A percentile compares a stretch with the other conserved stretches of the same genome.
These are phyloP conservation scores for Allodekkera sacchari DNA, from an alignment of 805 yeast species.

Conservation along the genomic window DNA sequence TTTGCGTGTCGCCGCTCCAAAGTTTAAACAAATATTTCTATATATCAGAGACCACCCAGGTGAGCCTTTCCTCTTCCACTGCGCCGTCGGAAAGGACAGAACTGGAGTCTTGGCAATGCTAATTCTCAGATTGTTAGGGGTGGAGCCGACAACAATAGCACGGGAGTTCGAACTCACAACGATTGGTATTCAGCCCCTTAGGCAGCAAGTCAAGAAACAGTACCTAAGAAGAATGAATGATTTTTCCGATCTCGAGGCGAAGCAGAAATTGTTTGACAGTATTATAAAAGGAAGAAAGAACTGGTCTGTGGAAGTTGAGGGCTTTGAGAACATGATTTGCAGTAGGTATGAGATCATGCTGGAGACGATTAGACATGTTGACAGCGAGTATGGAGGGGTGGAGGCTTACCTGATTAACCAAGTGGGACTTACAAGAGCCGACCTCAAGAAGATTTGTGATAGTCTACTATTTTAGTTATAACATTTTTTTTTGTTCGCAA, in stretches of 20 bases:
- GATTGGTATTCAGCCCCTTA: conserved; percentile 49
- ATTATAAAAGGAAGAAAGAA: conserved; percentile 12
- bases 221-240: conserved; percentile 25
- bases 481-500: no score
- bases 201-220: conserved; percentile 28
- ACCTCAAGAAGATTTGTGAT: conserved; percentile 13
- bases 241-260: conserved; percentile 12
- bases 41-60: conserved; percentile 47
- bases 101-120: conserved; percentile 72
- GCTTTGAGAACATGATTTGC: conserved; percentile 52
- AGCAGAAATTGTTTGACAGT: conserved; percentile 15
- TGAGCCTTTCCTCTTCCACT: conserved; percentile 56
- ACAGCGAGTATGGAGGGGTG: conserved; percentile 46
- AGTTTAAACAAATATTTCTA: conserved; percentile 43
- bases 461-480: conserved; percentile 1
- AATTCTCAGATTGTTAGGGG: conserved; percentile 53
- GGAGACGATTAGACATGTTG: conserved; percentile 46
- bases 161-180: conserved; percentile 74
- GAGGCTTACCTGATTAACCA: conserved; percentile 34
- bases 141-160: conserved; percentile 56
- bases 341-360: conserved; percentile 66
- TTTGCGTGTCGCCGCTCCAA: conserved; percentile 37
- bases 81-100: conserved; percentile 84
- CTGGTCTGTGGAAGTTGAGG: conserved; percentile 39
- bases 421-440: conserved; percentile 38